phyloP scores from a whole-genome alignment of 345 rosid species.

The Litchi chinensis region DNA sequence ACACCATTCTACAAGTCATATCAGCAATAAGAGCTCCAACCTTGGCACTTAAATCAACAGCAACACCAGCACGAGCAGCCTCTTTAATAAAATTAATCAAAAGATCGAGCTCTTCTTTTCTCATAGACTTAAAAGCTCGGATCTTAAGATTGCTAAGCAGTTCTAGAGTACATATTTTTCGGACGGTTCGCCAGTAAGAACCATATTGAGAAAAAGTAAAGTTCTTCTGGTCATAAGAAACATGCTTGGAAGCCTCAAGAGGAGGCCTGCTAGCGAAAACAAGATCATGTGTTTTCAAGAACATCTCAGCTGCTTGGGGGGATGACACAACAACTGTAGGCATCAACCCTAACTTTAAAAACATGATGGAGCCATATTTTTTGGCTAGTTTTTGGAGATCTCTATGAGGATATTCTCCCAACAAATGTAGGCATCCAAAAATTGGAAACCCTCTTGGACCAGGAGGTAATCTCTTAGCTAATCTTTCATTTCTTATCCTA shows the following conservation, averaged over 20 bases:
- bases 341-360: conserved; percentile 33
- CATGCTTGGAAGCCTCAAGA: conserved; percentile 22
- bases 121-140: conserved; percentile 29
- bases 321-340: conserved; percentile 43
- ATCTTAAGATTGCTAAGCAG: conserved; percentile 40
- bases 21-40: conserved; percentile 30
- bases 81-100: conserved; percentile 28
- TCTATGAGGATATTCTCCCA: conserved; percentile 40
- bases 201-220: conserved; percentile 30
- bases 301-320: conserved; percentile 40
- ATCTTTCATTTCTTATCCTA: neutral
- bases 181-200: conserved; percentile 41
- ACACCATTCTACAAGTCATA: conserved; percentile 52
- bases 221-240: conserved; percentile 31
- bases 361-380: conserved; percentile 50
- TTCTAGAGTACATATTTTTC: conserved; percentile 50
- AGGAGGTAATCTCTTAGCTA: conserved; percentile 36
- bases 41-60: conserved; percentile 41
- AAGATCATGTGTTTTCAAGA: conserved; percentile 46
- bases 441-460: conserved; percentile 47
- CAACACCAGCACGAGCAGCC: conserved; percentile 15
- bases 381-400: conserved; percentile 35
- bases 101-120: conserved; percentile 40
- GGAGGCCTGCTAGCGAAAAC: conserved; percentile 43
- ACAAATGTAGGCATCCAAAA: conserved; percentile 39